Evolutionary conservation across 345 rosid genomes (phyloP), one percentile per base, ranked within the genome.

Genomic region (Ricinus communis): DNA sequence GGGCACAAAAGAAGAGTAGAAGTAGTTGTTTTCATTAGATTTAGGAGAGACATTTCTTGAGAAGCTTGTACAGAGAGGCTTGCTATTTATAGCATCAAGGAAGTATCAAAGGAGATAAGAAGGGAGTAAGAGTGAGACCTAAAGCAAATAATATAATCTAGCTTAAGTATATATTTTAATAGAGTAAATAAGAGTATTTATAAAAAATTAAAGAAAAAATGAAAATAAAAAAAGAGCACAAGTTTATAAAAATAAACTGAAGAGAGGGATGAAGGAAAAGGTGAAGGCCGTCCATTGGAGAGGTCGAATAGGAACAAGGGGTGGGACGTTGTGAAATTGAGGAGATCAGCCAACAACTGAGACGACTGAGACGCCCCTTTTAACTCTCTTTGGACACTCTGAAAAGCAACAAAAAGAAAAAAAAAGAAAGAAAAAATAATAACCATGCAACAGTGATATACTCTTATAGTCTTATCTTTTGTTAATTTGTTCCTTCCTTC

Each of bases 341-440:
- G 67, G 21, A 41, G 71, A 33, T n/a, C 4, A 33, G 38, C 70
- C 74, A 74, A 22, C 50, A 36, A 56, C 66, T 11, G 73, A 71
- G 84, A 81, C 79, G 81, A 77, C 70, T 69, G 64, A 3, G 75
- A 54, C 79, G 77, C 62, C 67, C 70, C 62, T 54, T 3, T 12
- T 49, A 25, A 56, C 46, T 43, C 21, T 60, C 7, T n/a, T 11
- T 2, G 8, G 47, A 38, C 31, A 5, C 31, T 62, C 19, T n/a
- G n/a, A n/a, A n/a, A n/a, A n/a, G n/a, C n/a, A n/a, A n/a, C n/a
- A n/a, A n/a, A n/a, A n/a, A n/a, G n/a, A n/a, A n/a, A n/a, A n/a
- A n/a, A n/a, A n/a, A n/a, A 62, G 28, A 27, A 43, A 49, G 51
- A 59, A 63, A 21, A 15, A 61, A 38, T 38, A 57, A 28, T 63